Evolutionary conservation across 371 early-diverging fungal species (phyloP).

Genomic region (Lichtheimia ramosa): DNA sequence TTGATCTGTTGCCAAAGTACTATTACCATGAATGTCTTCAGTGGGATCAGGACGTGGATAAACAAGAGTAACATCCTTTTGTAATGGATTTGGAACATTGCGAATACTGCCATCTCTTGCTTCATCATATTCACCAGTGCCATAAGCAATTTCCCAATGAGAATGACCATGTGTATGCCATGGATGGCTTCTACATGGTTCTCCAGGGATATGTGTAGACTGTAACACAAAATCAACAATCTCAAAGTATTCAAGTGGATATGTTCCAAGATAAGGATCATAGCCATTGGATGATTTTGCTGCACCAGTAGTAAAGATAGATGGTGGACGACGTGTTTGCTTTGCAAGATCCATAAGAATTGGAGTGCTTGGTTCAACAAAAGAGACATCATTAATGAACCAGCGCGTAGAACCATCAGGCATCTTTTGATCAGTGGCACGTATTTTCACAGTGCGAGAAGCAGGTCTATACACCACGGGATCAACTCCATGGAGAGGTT

Average conservation of each 20-base stretch:
- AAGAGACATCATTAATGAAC: constrained; percentile 33
- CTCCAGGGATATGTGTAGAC: constrained; percentile 24
- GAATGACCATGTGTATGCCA: constrained; percentile 55
- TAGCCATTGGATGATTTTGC: constrained; percentile 17
- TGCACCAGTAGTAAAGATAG: background rate
- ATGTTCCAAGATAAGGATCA: constrained; percentile 35
- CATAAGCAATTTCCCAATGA: constrained; percentile 45
- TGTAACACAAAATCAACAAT: constrained; percentile 44
- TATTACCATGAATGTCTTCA: constrained; percentile 7
- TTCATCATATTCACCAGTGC: constrained; percentile 41
- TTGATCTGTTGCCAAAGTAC: background rate
- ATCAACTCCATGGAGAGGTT: constrained; percentile 36
- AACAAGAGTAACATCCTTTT: constrained; percentile 36
- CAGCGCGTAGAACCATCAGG: constrained; percentile 23
- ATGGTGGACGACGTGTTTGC: constrained; percentile 7
- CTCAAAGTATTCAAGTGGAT: constrained; percentile 34
- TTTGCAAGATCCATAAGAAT: constrained; percentile 18
- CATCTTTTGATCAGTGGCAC: constrained; percentile 17
- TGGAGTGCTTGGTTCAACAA: constrained; percentile 14
- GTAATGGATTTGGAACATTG: constrained; percentile 22
- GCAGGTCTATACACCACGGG: constrained; percentile 20
- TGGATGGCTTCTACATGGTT: constrained; percentile 42
- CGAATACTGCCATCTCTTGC: constrained; percentile 21
- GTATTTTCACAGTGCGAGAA: constrained; percentile 29
- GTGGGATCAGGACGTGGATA: constrained; percentile 29